Evolutionary conservation across 805 yeast genomes (phyloP).

Genomic region (Ogataea allantospora): DNA sequence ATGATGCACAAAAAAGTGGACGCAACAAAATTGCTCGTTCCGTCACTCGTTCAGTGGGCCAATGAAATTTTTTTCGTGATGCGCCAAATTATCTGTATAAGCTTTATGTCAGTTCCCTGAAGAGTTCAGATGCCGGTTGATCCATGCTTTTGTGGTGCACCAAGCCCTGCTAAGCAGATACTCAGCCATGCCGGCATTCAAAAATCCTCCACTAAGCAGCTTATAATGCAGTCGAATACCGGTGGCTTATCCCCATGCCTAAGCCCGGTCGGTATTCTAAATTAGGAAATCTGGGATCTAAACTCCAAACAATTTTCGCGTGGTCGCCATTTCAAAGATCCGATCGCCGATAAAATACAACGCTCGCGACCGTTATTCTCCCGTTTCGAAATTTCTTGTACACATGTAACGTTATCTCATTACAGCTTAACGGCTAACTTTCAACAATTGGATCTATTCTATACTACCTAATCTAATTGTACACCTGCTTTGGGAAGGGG

Average conservation of each 20-base stretch:
- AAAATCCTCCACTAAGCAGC: neutral
- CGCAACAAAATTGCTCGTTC: no score
- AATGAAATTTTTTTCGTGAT: no score
- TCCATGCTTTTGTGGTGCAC: no score
- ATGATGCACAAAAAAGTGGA: no score
- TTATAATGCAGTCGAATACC: neutral
- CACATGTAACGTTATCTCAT: neutral
- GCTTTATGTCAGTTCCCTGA: no score
- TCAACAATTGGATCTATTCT: neutral
- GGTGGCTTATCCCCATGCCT: neutral
- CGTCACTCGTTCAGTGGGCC: no score
- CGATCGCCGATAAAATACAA: no score
- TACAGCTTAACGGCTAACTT: neutral
- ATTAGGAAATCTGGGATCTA: neutral
- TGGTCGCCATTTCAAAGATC: neutral
- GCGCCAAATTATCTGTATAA: no score
- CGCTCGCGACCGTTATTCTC: neutral
- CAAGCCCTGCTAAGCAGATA: no score
- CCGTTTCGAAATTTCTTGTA: neutral
- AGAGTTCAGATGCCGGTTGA: no score
- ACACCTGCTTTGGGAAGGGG: slow-evolving; percentile 73
- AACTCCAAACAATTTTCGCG: no score
- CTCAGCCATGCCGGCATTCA: neutral
- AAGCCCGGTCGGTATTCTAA: slow-evolving; percentile 5
- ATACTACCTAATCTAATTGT: slow-evolving; percentile 23